phyloP scores from a whole-genome alignment of 2,329 filamentous ascomycete genomes.

The Xylaria sp. region DNA sequence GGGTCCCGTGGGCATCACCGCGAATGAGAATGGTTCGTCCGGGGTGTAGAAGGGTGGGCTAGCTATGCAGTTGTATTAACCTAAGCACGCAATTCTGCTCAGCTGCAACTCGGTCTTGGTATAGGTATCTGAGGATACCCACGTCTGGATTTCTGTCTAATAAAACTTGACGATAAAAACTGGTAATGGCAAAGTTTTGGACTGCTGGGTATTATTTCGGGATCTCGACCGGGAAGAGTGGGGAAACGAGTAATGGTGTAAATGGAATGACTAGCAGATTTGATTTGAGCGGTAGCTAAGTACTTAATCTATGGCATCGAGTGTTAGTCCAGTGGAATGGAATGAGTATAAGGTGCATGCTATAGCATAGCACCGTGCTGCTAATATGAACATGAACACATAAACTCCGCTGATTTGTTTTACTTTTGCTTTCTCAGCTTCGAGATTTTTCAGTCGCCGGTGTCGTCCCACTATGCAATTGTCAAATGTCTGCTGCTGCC shows the following conservation, averaged over 20 bases:
- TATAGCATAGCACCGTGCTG: background rate
- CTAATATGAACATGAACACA: background rate
- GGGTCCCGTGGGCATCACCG: constrained; percentile 33
- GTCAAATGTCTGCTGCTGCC: background rate
- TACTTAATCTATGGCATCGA: background rate
- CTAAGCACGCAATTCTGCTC: constrained; percentile 43
- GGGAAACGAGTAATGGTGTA: constrained; percentile 10
- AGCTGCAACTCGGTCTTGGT: constrained; percentile 37
- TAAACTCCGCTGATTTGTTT: background rate
- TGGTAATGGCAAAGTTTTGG: constrained; percentile 20
- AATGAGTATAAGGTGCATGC: background rate
- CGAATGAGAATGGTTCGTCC: constrained; percentile 27
- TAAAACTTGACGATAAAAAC: constrained; percentile 25
- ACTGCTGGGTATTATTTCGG: constrained; percentile 10
- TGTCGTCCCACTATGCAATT: constrained; percentile 16
- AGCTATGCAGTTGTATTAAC: constrained; percentile 28
- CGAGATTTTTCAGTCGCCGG: constrained; percentile 16
- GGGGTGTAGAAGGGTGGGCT: constrained; percentile 22
- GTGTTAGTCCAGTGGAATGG: background rate
- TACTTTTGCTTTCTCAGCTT: background rate
- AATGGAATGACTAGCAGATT: constrained; percentile 11
- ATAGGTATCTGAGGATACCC: constrained; percentile 1
- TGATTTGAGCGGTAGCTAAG: constrained; percentile 1
- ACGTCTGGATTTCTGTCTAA: constrained; percentile 12
- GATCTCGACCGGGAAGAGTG: constrained; percentile 21